phyloP scores from a whole-genome alignment of 140 eudicot species.

The Ambrosia hybrid region DNA sequence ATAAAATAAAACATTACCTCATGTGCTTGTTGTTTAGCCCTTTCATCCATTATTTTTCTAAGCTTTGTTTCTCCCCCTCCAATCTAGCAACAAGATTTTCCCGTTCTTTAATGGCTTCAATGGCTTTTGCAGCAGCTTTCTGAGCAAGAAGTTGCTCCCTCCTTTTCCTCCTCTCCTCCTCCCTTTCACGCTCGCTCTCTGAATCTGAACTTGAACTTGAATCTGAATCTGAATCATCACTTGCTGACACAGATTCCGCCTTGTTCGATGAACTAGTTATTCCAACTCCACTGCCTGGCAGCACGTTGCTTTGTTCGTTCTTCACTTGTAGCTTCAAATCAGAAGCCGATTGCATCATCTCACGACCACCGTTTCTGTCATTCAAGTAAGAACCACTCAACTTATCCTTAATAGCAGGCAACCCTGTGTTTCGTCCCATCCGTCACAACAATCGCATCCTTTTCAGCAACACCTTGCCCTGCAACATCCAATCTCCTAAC shows the following conservation, averaged over 20 bases:
- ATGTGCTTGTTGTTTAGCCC: slow-evolving; percentile 83
- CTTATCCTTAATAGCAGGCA: slow-evolving; percentile 15
- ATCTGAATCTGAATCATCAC: slow-evolving; percentile 71
- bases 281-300: slow-evolving; percentile 15
- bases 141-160: slow-evolving; percentile 77
- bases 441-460: neutral
- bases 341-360: slow-evolving; percentile 19
- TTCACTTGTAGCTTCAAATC: slow-evolving; percentile 24
- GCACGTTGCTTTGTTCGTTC: slow-evolving; percentile 24
- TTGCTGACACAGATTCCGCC: slow-evolving; percentile 43
- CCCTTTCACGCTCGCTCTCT: slow-evolving; percentile 78
- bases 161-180: slow-evolving; percentile 64
- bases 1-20: slow-evolving; percentile 52
- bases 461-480: slow-evolving; percentile 20
- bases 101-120: slow-evolving; percentile 77
- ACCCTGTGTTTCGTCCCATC: slow-evolving; percentile 28
- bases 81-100: slow-evolving; percentile 87
- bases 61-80: slow-evolving; percentile 97
- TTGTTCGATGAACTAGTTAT: slow-evolving; percentile 34
- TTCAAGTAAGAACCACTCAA: neutral
- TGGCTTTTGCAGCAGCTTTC: slow-evolving; percentile 90
- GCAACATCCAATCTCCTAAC: slow-evolving; percentile 37
- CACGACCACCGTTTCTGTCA: slow-evolving; percentile 21
- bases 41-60: slow-evolving; percentile 89
- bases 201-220: slow-evolving; percentile 59